A percentile compares a stretch with the other conserved stretches of the same genome.
phyloP scores from a whole-genome alignment of 305 asterid species.

The Plantago coronopus region DNA sequence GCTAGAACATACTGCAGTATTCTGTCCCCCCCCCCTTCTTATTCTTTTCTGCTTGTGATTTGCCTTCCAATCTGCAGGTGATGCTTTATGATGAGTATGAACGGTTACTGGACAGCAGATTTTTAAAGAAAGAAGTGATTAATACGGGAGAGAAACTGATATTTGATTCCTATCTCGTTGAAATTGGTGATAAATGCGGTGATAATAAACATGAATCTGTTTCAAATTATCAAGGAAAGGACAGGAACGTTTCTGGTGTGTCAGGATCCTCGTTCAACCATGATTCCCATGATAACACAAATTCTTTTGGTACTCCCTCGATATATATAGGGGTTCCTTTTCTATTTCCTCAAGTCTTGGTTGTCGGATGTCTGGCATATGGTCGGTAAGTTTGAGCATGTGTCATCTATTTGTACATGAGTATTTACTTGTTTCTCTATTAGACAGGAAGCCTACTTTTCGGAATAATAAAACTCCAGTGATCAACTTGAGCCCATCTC shows the following conservation, averaged over 20 bases:
- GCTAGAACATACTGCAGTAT: no score
- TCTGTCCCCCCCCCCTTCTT: no score
- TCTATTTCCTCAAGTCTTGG: slow-evolving; percentile 7
- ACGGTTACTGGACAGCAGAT: slow-evolving; percentile 61
- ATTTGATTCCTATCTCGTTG: slow-evolving; percentile 66
- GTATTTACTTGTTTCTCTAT: slow-evolving; percentile 18
- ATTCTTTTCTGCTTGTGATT: not conserved
- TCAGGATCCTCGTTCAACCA: slow-evolving; percentile 30
- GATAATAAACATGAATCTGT: slow-evolving; percentile 36
- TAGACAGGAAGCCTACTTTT: slow-evolving; percentile 46
- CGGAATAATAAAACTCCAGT: slow-evolving; percentile 36
- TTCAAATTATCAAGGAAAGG: slow-evolving; percentile 29
- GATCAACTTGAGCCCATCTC: slow-evolving; percentile 67
- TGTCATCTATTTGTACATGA: slow-evolving; percentile 18
- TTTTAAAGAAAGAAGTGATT: slow-evolving; percentile 58
- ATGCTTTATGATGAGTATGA: slow-evolving; percentile 73
- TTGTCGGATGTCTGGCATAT: not conserved
- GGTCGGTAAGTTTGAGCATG: slow-evolving; percentile 12
- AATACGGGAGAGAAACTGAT: slow-evolving; percentile 57
- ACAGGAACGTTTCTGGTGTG: slow-evolving; percentile 23
- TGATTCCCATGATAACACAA: slow-evolving; percentile 29
- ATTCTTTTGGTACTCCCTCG: slow-evolving; percentile 25
- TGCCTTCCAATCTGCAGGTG: slow-evolving; percentile 40
- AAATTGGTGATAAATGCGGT: slow-evolving; percentile 64
- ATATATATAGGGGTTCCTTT: slow-evolving; percentile 16